These are phyloP conservation scores for Dictyostelium capitatum DNA, from an alignment of 78 protist species.

Conservation along the genomic window DNA sequence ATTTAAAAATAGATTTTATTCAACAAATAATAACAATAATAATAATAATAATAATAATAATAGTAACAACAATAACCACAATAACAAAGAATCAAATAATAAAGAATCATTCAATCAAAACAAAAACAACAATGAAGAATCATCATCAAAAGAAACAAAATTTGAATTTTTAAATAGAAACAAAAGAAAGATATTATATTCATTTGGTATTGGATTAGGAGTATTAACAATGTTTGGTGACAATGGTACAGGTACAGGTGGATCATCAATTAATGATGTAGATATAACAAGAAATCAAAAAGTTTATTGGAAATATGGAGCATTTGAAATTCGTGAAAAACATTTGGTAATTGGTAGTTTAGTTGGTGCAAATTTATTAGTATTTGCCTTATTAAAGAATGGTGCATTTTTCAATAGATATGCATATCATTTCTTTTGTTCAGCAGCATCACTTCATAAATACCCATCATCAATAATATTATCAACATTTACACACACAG, in stretches of 20 bases:
- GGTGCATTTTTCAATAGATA: slow-evolving; percentile 1
- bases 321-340: background rate
- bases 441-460: background rate
- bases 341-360: slow-evolving; percentile 16
- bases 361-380: background rate
- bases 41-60: background rate
- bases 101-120: background rate
- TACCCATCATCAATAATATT: slow-evolving; percentile 35
- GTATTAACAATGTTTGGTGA: background rate
- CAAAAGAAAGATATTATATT: slow-evolving; percentile 10
- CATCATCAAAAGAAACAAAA: slow-evolving; percentile 2
- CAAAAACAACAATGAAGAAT: background rate
- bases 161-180: slow-evolving; percentile 3
- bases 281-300: background rate
- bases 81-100: background rate
- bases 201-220: background rate
- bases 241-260: background rate
- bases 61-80: background rate
- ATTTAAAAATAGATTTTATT: background rate
- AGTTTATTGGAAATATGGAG: background rate
- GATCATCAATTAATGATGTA: too few relatives aligned
- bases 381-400: slow-evolving; percentile 1
- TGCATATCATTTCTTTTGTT: slow-evolving; percentile 19
- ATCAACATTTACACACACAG: slow-evolving; percentile 59
- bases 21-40: background rate